These are phyloP conservation scores for Apiospora aurea DNA, from an alignment of 2,329 filamentous ascomycete species.

Conservation along the genomic window DNA sequence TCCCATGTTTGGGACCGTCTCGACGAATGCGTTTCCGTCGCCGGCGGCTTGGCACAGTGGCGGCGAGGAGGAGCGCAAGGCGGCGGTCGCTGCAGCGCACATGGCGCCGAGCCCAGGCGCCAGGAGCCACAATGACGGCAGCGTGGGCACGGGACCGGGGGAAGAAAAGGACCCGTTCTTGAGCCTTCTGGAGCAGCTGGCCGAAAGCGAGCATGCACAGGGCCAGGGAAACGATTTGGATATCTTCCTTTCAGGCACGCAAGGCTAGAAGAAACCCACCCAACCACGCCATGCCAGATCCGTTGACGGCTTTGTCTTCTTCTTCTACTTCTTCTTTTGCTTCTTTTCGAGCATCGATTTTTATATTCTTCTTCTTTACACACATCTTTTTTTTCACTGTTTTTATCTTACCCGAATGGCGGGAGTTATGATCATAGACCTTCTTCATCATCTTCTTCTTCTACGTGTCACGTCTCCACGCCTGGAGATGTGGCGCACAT, in stretches of 20 bases:
- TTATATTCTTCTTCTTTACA: neutral
- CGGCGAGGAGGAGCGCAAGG: slow-evolving; percentile 48
- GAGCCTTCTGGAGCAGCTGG: slow-evolving; percentile 79
- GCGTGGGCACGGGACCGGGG: slow-evolving; percentile 54
- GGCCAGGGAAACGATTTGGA: slow-evolving; percentile 78
- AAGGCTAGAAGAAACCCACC: slow-evolving; percentile 31
- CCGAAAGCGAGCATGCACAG: slow-evolving; percentile 76
- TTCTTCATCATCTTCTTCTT: neutral
- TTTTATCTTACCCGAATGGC: neutral
- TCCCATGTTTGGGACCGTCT: slow-evolving; percentile 65
- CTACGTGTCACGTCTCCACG: neutral
- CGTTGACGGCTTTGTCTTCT: neutral
- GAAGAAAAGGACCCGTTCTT: slow-evolving; percentile 84
- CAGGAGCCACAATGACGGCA: slow-evolving; percentile 58
- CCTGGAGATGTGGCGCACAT: neutral
- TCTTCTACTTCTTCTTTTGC: neutral
- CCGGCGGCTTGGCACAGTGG: slow-evolving; percentile 57
- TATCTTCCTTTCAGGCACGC: slow-evolving; percentile 67
- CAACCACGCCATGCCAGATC: neutral
- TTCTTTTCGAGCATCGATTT: neutral
- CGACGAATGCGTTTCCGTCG: slow-evolving; percentile 61
- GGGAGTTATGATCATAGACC: neutral
- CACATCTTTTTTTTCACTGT: neutral
- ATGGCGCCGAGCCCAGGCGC: slow-evolving; percentile 52
- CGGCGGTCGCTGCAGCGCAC: slow-evolving; percentile 42